A percentile compares a stretch with the other conserved stretches of the same genome.
phyloP scores from a whole-genome alignment of 352 stramenopile species.

The Phytophthora pini region DNA sequence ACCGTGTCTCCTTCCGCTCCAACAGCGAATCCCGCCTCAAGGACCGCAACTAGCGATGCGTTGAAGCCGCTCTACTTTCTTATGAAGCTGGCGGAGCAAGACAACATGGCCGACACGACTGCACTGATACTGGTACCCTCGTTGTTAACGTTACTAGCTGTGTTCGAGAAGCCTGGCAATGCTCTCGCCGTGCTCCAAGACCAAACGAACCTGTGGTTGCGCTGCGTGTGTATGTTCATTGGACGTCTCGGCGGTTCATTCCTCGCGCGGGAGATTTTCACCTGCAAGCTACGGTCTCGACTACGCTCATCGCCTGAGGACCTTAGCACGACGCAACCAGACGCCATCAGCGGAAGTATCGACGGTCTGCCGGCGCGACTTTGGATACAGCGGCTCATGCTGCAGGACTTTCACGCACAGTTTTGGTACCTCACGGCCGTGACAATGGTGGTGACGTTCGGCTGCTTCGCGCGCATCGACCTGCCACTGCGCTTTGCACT shows the following conservation, averaged over 20 bases:
- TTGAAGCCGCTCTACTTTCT: conserved; percentile 84
- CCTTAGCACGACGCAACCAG: conserved; percentile 13
- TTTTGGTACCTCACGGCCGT: conserved; percentile 90
- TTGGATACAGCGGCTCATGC: conserved; percentile 88
- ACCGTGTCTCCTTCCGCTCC: conserved; percentile 5
- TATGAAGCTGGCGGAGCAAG: conserved; percentile 89
- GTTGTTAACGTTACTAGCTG: conserved; percentile 73
- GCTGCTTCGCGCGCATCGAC: conserved; percentile 83
- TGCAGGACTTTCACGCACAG: conserved; percentile 85
- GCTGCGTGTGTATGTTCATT: conserved; percentile 87
- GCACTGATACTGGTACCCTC: conserved; percentile 87
- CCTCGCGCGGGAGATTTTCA: conserved; percentile 86
- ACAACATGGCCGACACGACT: conserved; percentile 90
- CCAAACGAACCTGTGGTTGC: conserved; percentile 83
- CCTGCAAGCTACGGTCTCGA: conserved; percentile 75
- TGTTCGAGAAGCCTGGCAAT: conserved; percentile 77
- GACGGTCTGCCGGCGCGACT: conserved; percentile 74
- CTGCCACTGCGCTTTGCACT: conserved; percentile 78
- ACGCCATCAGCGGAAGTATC: conserved; percentile 46
- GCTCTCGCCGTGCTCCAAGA: conserved; percentile 68
- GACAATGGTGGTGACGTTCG: conserved; percentile 85
- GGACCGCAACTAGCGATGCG: conserved; percentile 39
- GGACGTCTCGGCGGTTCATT: conserved; percentile 74
- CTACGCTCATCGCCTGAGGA: conserved; percentile 48
- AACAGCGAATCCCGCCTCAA: conserved; percentile 1